Evolutionary conservation across 2,329 filamentous ascomycete genomes (phyloP), one percentile per base, ranked within the genome.

Genomic region (Grosmannia clavigera): DNA sequence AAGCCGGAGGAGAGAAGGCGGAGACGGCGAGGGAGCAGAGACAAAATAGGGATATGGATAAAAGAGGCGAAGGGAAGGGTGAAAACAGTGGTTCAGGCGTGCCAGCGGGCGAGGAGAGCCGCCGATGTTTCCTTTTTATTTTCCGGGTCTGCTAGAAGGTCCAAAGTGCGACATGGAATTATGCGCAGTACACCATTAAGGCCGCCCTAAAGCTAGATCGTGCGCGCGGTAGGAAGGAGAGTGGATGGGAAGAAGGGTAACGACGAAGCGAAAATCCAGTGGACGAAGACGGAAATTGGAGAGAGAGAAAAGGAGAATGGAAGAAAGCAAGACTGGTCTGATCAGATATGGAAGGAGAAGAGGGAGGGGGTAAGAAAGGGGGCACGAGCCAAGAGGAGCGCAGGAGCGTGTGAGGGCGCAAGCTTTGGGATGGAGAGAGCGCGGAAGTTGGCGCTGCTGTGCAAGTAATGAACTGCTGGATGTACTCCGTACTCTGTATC

Each of bases 161-260:
- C 22, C 58, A 55, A 59, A 46, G 57, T 61, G 62, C 60, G 51
- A 63, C 60, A 55, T 29, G 55, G 27, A 58, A 43, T 33, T 60
- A 61, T 58, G 58, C 61, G 61, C 50, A 38, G 58, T 25, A 52
- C 38, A 59, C 55, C 38, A 54, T 55, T 55, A 40, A 55, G 52
- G 25, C 35, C 57, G 50, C 56, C 29, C 29, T 55, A 19, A 38
- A 11, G 10, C 10, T 54, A 50, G 46, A 40, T 40, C 10, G n/a
- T 6, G 46, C 46, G 25, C n/a, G 25, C 46, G 46, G 46, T 50
- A 27, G 19, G 46, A 50, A 50, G 51, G 14, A 54, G 29, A 22
- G 46, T 25, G 46, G 40, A 57, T 29, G 31, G n/a, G 43, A 43
- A 25, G 25, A 10, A 51, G 46, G 22, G 46, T 6, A 50, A 35